Evolutionary conservation across 257 asterid genomes (phyloP), one percentile per base, ranked within the genome.

Genomic region (Ocimum tenuiflorum): DNA sequence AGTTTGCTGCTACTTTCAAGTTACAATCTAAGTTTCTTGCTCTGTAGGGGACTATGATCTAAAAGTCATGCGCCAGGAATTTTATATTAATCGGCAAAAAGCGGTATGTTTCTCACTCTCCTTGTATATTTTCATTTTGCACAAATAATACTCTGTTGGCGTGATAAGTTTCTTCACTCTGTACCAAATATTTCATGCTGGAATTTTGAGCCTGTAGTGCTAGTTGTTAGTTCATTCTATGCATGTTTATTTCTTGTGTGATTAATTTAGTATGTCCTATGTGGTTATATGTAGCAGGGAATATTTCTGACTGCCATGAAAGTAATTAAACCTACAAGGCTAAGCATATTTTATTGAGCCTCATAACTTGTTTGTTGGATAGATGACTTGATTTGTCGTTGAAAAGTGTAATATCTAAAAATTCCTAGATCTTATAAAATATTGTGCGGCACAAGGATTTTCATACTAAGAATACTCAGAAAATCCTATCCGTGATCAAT

Each of bases 11-110:
- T 48, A 61, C 41, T 60, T 69, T 53, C 63, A 22, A 19, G 55
- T 43, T 53, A 65, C 67, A 42, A 29, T 56, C 53, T 51, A 15
- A 53, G 46, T 64, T 57, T 8, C 53, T 49, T 69, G 22, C 18
- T 63, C 3, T 73, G 43, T 67, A 92, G 99, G 97, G 78, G 99
- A 92, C 67, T 92, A 92, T 46, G 99, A 92, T 88, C 86, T 92
- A 58, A 92, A 92, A 80, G 99, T 92, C 83, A 92, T 88, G 97
- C 97, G 99, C 46, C 99, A 92, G 73, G 99, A 92, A 79, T 83
- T 84, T 74, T 92, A 89, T 73, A 92, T 92, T 51, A 85, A 81
- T 83, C 86, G 88, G 61, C 99, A 92, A 78, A 92, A 89, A 75
- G 74, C 27, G 89, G 99, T 92, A 87, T 33, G 95, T 53, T 63